Percentiles rank a stretch among this genome's conserved stretches.
Evolutionary conservation across 768 basidiomycete genomes (phyloP).

Genomic region (Mycena alexandri): DNA sequence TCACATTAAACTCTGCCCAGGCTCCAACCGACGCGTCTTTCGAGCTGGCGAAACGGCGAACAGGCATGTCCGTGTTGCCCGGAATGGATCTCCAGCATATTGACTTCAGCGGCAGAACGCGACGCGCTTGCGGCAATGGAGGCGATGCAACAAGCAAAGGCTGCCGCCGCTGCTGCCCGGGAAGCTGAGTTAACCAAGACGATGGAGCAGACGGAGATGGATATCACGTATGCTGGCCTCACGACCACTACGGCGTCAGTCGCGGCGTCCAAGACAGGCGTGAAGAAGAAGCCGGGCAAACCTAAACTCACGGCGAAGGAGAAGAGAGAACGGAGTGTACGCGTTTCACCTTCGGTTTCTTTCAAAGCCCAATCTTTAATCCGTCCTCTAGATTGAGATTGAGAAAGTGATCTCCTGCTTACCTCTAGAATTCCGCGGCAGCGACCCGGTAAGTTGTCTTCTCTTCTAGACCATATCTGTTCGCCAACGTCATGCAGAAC

Average conservation of each 20-base stretch:
- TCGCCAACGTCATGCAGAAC: conserved; percentile 55
- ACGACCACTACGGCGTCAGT: conserved; percentile 54
- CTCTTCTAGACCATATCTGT: neutral
- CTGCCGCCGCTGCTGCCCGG: conserved; percentile 48
- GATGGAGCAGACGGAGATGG: conserved; percentile 55
- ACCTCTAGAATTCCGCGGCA: conserved; percentile 92
- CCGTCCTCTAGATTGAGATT: conserved; percentile 61
- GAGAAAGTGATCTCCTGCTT: conserved; percentile 82
- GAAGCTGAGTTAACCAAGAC: conserved; percentile 55
- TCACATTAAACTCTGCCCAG: conserved; percentile 47
- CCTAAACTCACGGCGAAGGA: conserved; percentile 81
- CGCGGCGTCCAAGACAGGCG: conserved; percentile 51
- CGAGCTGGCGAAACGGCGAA: conserved; percentile 66
- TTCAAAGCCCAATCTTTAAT: conserved; percentile 3
- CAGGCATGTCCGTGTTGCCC: conserved; percentile 56
- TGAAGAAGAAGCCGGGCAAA: conserved; percentile 73
- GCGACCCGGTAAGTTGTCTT: conserved; percentile 75
- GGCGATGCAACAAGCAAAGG: conserved; percentile 56
- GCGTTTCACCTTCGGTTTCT: conserved; percentile 35
- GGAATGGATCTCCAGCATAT: neutral
- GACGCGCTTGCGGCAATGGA: conserved; percentile 70
- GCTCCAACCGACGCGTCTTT: conserved; percentile 74
- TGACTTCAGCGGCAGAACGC: conserved; percentile 58
- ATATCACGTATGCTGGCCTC: conserved; percentile 55
- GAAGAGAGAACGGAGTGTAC: conserved; percentile 84